Evolutionary conservation across 2,329 filamentous ascomycete species (phyloP).

Genomic region (Fusarium dlaminii): DNA sequence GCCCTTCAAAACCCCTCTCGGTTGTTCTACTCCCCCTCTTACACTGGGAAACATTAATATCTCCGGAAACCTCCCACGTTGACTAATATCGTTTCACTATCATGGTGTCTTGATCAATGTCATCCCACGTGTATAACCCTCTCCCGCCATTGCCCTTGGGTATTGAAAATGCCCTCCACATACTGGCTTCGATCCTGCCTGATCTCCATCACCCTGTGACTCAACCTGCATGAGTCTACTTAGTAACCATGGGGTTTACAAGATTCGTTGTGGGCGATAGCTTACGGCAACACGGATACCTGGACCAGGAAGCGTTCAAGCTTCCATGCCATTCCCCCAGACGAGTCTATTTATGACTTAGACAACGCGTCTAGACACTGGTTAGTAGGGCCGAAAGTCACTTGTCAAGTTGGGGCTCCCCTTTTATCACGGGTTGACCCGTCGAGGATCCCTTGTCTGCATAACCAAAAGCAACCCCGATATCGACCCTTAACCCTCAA

Average conservation of each 20-base stretch:
- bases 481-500: neutral
- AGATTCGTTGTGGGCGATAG: neutral
- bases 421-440: constrained; percentile 26
- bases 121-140: constrained; percentile 8
- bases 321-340: neutral
- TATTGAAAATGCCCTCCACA: constrained; percentile 3
- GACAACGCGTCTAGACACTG: neutral
- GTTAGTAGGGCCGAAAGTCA: neutral
- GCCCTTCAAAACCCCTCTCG: neutral
- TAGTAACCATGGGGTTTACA: neutral
- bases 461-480: neutral
- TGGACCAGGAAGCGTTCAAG: neutral
- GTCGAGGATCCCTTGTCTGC: constrained; percentile 15
- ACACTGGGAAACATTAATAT: neutral
- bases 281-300: neutral
- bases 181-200: neutral
- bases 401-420: neutral
- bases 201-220: neutral
- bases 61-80: neutral
- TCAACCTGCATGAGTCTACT: neutral
- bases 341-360: neutral
- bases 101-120: constrained; percentile 15
- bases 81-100: constrained; percentile 6
- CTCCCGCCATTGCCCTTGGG: neutral
- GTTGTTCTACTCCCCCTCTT: neutral